These are phyloP conservation scores for Gillenia trifoliata DNA, from an alignment of 306 rosid genomes.

Conservation along the genomic window DNA sequence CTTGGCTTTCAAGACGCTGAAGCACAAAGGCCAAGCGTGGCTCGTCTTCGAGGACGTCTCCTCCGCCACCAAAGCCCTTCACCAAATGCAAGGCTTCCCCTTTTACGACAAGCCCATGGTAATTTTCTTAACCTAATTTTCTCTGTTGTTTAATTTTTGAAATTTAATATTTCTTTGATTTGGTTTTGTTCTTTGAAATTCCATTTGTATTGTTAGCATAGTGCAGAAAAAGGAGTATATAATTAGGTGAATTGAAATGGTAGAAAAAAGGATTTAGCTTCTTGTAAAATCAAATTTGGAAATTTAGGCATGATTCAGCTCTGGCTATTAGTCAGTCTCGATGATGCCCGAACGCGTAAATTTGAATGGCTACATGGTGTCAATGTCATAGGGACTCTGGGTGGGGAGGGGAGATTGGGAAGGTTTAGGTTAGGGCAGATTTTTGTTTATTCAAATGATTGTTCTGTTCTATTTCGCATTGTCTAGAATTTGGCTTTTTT, in stretches of 20 bases:
- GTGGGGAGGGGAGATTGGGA: background rate
- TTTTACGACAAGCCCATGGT: constrained; percentile 98
- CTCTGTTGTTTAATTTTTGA: background rate
- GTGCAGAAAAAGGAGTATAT: background rate
- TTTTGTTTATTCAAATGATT: background rate
- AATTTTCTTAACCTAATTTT: background rate
- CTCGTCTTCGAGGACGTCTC: constrained; percentile 81
- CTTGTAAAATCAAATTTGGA: background rate
- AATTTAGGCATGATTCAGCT: background rate
- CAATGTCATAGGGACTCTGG: background rate
- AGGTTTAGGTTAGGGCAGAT: background rate
- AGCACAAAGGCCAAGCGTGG: constrained; percentile 99
- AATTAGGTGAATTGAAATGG: background rate
- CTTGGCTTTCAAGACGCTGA: constrained; percentile 78
- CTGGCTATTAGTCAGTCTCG: background rate
- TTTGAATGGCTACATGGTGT: background rate
- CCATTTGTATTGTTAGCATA: background rate
- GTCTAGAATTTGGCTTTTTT: too few relatives aligned
- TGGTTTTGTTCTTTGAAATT: background rate
- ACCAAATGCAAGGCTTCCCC: constrained; percentile 98
- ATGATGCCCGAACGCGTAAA: background rate
- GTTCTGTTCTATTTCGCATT: background rate
- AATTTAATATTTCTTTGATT: background rate
- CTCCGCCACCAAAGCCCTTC: constrained; percentile 87
- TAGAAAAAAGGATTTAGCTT: background rate